phyloP scores from a whole-genome alignment of 306 rosid species.

The Quercus suber region DNA sequence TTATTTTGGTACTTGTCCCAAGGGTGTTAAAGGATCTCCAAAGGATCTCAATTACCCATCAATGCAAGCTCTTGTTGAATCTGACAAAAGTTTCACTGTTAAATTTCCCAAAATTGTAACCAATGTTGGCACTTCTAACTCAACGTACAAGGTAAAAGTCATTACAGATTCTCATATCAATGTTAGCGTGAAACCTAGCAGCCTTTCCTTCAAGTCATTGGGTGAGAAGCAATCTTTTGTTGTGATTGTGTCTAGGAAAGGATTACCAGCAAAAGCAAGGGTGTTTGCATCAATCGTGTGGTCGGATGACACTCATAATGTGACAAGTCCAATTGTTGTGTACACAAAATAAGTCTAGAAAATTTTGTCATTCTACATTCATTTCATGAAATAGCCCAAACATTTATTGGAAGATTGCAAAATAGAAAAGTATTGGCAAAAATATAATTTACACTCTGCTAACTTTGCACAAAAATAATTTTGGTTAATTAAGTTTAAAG shows the following conservation, averaged over 20 bases:
- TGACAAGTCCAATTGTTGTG: constrained; percentile 31
- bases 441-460: too few relatives aligned
- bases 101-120: constrained; percentile 13
- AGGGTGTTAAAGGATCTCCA: not conserved
- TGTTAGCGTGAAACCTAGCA: constrained; percentile 19
- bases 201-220: constrained; percentile 22
- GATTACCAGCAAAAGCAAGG: not conserved
- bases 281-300: constrained; percentile 19
- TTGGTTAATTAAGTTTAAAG: too few relatives aligned
- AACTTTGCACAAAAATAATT: too few relatives aligned
- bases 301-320: constrained; percentile 24
- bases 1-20: not conserved
- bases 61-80: constrained; percentile 11
- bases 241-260: constrained; percentile 19
- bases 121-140: constrained; percentile 29
- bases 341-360: too few relatives aligned
- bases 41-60: constrained; percentile 34
- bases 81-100: not conserved
- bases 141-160: constrained; percentile 19
- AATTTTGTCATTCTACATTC: too few relatives aligned
- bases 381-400: too few relatives aligned
- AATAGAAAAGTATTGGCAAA: too few relatives aligned
- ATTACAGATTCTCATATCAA: not conserved
- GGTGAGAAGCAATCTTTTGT: constrained; percentile 23
- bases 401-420: too few relatives aligned